Conservation (phyloP, 306 rosid species). For the Fragaria iinumae region DNA sequence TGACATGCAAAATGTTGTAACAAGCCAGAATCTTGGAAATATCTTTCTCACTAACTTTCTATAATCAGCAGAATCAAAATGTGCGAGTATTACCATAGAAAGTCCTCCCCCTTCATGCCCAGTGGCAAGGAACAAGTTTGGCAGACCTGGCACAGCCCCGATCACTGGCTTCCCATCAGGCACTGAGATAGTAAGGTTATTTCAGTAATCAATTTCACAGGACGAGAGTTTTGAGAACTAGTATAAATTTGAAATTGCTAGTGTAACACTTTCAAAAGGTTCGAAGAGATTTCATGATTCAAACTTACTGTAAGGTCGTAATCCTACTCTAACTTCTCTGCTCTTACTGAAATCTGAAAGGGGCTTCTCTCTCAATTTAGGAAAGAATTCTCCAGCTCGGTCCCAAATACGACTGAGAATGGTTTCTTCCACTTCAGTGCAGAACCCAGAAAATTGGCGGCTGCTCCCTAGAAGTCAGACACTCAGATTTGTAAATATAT, state of each 20-base stretch:
- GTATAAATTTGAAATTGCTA: conserved; percentile 1
- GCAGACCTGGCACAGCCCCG: conserved; percentile 75
- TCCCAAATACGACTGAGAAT: conserved; percentile 67
- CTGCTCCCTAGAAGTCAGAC: conserved; percentile 65
- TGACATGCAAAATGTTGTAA: neutral
- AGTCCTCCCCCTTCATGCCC: conserved; percentile 97
- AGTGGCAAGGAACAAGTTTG: conserved; percentile 80
- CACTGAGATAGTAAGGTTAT: conserved; percentile 48
- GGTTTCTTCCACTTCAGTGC: conserved; percentile 63
- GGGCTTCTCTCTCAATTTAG: conserved; percentile 50
- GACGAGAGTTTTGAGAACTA: neutral
- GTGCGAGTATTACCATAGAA: conserved; percentile 55
- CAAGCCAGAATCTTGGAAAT: neutral
- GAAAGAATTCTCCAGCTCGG: conserved; percentile 73
- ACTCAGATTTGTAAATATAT: neutral
- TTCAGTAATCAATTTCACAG: conserved; percentile 17
- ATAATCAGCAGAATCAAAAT: conserved; percentile 9
- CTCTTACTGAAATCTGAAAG: conserved; percentile 51
- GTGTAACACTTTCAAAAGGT: conserved; percentile 10
- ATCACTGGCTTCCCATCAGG: conserved; percentile 88
- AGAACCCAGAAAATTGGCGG: conserved; percentile 81
- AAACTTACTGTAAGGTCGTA: conserved; percentile 86
- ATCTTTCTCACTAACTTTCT: neutral
- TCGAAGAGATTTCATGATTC: conserved; percentile 32
- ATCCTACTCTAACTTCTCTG: conserved; percentile 77